Evolutionary conservation across 179 eudicot genomes (phyloP), one percentile per base, ranked within the genome.

Genomic region (Heliamphora ciliata): DNA sequence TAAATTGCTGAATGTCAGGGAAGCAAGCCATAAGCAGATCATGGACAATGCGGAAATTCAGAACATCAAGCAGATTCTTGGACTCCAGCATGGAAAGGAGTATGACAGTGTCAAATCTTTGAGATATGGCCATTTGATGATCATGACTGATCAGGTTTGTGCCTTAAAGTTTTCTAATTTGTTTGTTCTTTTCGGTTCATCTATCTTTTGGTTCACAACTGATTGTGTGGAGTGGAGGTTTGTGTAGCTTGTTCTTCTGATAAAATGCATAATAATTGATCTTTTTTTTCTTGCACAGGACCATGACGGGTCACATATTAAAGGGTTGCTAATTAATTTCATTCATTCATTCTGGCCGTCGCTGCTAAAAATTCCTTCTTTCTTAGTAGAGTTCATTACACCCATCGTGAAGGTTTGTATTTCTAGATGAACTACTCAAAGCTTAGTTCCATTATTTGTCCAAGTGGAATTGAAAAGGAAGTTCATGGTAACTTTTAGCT

Each of bases 251-350:
- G 40, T 21, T 15, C 44, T 46, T 31, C 51, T 31, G 2, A 21
- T 40, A 51, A 52, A 6, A 59, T 13, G 40, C 67, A 17, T 69
- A 58, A 74, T n/a, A 70, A 48, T 9, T 13, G 0, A 10, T 8
- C 31, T 71, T 69, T 79, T 60, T 81, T 44, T 65, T 4, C 72
- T 64, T 79, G 65, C 71, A 79, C 89, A 95, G 98, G 98, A 95
- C 89, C 98, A 95, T 86, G 98, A 95, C 81, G 98, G 98, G 10
- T 95, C 98, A 50, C 98, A 95, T 82, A 95, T 95, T 82, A 95
- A 94, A 86, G 97, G 98, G 83, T 87, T 95, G 69, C 70, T 95
- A 44, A 91, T 95, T 9, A 94, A 95, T 80, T 91, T 94, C 81
- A 87, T 94, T 86, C 96, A 94, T 81, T 84, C 98, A 48, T 95